Base-by-base conservation (phyloP, 257 asterid species). In the Solanum chilense region DNA sequence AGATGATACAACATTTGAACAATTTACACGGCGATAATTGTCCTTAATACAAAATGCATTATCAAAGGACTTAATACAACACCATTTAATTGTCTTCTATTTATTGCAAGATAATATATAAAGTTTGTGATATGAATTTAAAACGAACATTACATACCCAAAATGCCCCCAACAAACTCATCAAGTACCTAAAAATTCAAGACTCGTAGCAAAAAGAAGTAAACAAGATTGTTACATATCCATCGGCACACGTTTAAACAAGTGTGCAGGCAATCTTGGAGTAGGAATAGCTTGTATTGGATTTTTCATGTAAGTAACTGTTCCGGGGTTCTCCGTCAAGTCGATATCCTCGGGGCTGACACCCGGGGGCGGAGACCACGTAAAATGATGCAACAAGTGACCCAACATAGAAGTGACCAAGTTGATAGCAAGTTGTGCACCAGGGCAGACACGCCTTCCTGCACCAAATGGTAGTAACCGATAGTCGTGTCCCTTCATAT, bases 291-390 rank as follows among this genome's bases (percentile, higher is more conserved):
- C 98, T 86, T 92, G 84, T 29, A 96, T 82, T 1, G 98, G 96
- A n/a, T 90, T 92, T n/a, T 88, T 90, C 99, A 96, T 95, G 90
- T 96, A 96, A 9, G 98, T 94, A 20, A 96, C 98, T 2, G 89
- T 86, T 41, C 99, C 99, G 0, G 99, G 99, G 49, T 91, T 95
- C 92, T 94, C 99, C 84, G 92, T 91, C 98, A 95, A 89, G 90
- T 95, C 98, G 73, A 96, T 94, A 35, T 95, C 97, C 73, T 92
- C 94, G 0, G 95, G 92, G 87, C 62, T 93, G 41, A 88, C 86
- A 4, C 98, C 95, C 0, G 87, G 71, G 10, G 96, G 91, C 1
- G 94, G 96, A 2, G 91, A 74, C 98, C 93, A 93, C 1, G 85
- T 70, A 86, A 95, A 95, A 69, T 93, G 93, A 73, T 95, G 98